These are phyloP conservation scores for Tolypocladium ophioglossoides DNA, from an alignment of 2,329 filamentous ascomycete species.

Conservation along the genomic window DNA sequence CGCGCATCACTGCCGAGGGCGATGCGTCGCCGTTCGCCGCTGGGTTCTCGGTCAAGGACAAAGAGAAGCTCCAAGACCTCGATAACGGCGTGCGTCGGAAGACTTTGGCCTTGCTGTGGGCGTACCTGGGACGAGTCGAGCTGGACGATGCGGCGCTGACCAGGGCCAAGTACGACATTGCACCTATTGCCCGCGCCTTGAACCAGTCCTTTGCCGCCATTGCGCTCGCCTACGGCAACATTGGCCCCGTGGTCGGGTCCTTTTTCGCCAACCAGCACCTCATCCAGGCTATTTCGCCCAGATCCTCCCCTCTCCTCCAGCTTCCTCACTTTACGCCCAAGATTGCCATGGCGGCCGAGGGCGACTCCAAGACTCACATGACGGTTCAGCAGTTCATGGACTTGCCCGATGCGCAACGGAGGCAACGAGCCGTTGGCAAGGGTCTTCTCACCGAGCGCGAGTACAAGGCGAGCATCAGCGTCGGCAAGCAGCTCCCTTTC, in stretches of 20 bases:
- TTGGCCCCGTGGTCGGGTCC: slow-evolving; percentile 68
- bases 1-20: slow-evolving; percentile 58
- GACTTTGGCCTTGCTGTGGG: slow-evolving; percentile 83
- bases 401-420: slow-evolving; percentile 63
- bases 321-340: slow-evolving; percentile 73
- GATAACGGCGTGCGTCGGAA: slow-evolving; percentile 77
- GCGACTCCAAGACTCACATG: slow-evolving; percentile 63
- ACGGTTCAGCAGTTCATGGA: slow-evolving; percentile 84
- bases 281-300: slow-evolving; percentile 80
- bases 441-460: slow-evolving; percentile 63
- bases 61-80: slow-evolving; percentile 64
- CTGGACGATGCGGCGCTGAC: slow-evolving; percentile 69
- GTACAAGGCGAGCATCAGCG: slow-evolving; percentile 62
- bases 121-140: slow-evolving; percentile 82
- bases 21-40: slow-evolving; percentile 37
- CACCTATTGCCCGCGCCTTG: slow-evolving; percentile 73
- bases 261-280: slow-evolving; percentile 77
- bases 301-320: slow-evolving; percentile 79
- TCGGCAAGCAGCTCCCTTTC: slow-evolving; percentile 76
- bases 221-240: slow-evolving; percentile 76
- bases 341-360: slow-evolving; percentile 58
- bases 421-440: slow-evolving; percentile 58
- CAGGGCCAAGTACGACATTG: slow-evolving; percentile 79
- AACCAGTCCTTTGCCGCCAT: slow-evolving; percentile 84
- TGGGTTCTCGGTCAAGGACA: slow-evolving; percentile 63